phyloP scores from a whole-genome alignment of 179 eudicot species.

The Silene coronaria region DNA sequence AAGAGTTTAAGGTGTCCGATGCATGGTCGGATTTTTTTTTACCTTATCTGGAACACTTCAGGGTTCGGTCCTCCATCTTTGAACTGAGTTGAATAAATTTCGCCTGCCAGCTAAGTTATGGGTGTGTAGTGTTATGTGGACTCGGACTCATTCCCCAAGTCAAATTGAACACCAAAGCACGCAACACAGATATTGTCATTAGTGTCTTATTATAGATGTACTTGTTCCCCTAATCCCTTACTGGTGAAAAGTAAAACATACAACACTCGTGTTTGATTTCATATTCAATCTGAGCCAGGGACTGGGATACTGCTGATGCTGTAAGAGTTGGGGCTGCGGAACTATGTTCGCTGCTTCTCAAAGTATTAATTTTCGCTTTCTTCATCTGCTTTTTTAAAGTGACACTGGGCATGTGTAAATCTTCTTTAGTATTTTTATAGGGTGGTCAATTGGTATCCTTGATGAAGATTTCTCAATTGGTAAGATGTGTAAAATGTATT shows the following conservation, averaged over 20 bases:
- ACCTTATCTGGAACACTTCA: too few species aligned
- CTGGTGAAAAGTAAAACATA: not conserved
- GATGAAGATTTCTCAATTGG: slow-evolving; percentile 54
- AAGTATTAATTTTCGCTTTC: slow-evolving; percentile 41
- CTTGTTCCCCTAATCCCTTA: not conserved
- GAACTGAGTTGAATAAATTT: not conserved
- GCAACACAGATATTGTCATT: not conserved
- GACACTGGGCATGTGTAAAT: slow-evolving; percentile 15
- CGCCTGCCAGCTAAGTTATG: not conserved
- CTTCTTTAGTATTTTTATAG: slow-evolving; percentile 28
- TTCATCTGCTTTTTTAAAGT: not conserved
- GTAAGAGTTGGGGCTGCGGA: slow-evolving; percentile 57
- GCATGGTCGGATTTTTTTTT: too few species aligned
- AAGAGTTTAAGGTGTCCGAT: not conserved
- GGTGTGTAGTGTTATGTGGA: not conserved
- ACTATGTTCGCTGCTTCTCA: slow-evolving; percentile 52
- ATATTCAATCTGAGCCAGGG: slow-evolving; percentile 37
- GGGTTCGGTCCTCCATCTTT: not conserved
- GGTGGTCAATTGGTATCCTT: slow-evolving; percentile 75
- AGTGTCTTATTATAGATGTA: too few species aligned
- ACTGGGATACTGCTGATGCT: slow-evolving; percentile 50
- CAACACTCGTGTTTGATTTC: slow-evolving; percentile 8
- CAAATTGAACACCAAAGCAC: not conserved
- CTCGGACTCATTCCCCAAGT: not conserved
- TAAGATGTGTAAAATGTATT: slow-evolving; percentile 25